Percentiles rank a stretch among this genome's conserved stretches.
phyloP scores from a whole-genome alignment of 2,329 filamentous ascomycete genomes.

The Karstenula rhodostoma region DNA sequence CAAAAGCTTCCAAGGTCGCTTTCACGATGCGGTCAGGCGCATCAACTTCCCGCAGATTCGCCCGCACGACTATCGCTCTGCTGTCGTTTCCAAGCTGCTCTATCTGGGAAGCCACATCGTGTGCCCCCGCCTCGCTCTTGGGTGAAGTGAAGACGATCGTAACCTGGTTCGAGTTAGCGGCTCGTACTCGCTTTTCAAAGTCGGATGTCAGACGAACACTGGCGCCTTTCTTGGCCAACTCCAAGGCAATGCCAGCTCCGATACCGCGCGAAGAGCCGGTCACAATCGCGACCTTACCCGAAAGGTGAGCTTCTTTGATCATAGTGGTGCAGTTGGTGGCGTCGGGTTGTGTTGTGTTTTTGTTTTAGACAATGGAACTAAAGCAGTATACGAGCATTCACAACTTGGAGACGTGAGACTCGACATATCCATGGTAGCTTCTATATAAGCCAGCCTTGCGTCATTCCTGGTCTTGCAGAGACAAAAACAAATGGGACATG shows the following conservation, averaged over 20 bases:
- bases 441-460: background rate
- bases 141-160: constrained; percentile 54
- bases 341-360: background rate
- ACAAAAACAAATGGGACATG: too few species aligned
- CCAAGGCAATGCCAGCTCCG: constrained; percentile 57
- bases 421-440: background rate
- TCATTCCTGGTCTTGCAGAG: background rate
- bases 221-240: constrained; percentile 58
- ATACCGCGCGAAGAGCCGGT: constrained; percentile 62
- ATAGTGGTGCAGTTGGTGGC: constrained; percentile 21
- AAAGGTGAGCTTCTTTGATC: constrained; percentile 30
- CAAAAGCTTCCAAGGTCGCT: constrained; percentile 48
- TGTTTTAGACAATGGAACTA: background rate
- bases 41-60: constrained; percentile 48
- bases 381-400: background rate
- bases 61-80: constrained; percentile 49
- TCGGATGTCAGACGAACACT: constrained; percentile 38
- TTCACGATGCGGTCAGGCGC: constrained; percentile 49
- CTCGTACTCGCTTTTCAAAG: background rate
- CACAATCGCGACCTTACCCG: constrained; percentile 56
- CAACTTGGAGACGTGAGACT: background rate
- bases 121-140: constrained; percentile 44
- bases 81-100: constrained; percentile 45
- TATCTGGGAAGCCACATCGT: constrained; percentile 48
- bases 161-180: constrained; percentile 38